A percentile compares a stretch with the other conserved stretches of the same genome.
Evolutionary conservation across 352 stramenopile species (phyloP).

Genomic region (Phytophthora palmivora): DNA sequence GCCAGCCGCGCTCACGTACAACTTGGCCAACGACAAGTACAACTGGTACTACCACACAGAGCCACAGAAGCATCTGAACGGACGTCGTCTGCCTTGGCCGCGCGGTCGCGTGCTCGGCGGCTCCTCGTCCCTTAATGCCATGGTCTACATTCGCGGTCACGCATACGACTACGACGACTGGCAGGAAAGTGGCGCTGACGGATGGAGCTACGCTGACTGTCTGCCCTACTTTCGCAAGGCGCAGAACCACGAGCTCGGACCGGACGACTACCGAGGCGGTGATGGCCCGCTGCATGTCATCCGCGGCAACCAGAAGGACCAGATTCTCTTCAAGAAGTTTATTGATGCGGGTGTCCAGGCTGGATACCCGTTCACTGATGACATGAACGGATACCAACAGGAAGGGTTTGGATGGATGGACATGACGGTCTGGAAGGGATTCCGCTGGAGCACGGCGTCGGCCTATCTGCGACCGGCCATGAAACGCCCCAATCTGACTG

Average conservation of each 20-base stretch:
- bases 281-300: slow-evolving; percentile 84
- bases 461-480: slow-evolving; percentile 82
- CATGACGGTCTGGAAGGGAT: slow-evolving; percentile 85
- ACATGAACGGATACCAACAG: slow-evolving; percentile 92
- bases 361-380: slow-evolving; percentile 87
- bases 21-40: slow-evolving; percentile 84
- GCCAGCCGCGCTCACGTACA: slow-evolving; percentile 88
- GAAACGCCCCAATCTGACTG: slow-evolving; percentile 71
- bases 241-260: slow-evolving; percentile 79
- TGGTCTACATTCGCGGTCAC: slow-evolving; percentile 92
- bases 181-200: slow-evolving; percentile 67
- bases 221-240: slow-evolving; percentile 91
- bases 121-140: slow-evolving; percentile 90
- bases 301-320: slow-evolving; percentile 76
- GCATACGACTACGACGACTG: slow-evolving; percentile 91
- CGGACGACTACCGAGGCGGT: slow-evolving; percentile 83
- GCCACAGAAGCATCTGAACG: slow-evolving; percentile 85
- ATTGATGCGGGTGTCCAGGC: slow-evolving; percentile 88
- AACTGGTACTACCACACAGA: slow-evolving; percentile 91
- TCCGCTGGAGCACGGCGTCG: slow-evolving; percentile 79
- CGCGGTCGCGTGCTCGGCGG: slow-evolving; percentile 89
- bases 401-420: slow-evolving; percentile 93
- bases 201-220: slow-evolving; percentile 90
- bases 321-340: slow-evolving; percentile 91
- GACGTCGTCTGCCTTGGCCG: slow-evolving; percentile 82